Base-by-base conservation (phyloP, 192 early-diverging fungal genomes). In the Umbelopsis isabellina region DNA sequence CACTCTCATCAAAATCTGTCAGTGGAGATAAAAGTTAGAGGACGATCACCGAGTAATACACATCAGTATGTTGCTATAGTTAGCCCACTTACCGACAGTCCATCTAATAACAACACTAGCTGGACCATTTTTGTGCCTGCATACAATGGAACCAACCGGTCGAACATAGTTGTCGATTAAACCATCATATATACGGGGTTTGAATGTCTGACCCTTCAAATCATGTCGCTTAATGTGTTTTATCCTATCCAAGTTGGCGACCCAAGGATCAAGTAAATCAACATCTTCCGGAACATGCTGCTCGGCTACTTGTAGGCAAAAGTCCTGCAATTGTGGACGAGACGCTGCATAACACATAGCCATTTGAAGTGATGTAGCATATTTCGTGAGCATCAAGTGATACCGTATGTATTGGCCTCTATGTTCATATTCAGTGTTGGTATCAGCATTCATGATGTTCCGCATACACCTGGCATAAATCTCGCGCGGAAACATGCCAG, bases 381-480 rank as follows among this genome's bases (percentile, higher is more conserved):
- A 61, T 33, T 25, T 61, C 2, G 55, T 61, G 30, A 61, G 25
- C 55, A 61, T 61, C 27, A 61, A 35, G 6, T n/a, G 21, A 18
- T 35, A 15, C 9, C 55, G 55, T 16, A 61, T 61, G 13, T 61
- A 61, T 27, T 61, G 27, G 4, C 37, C 30, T 6, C 55, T 25
- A n/a, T 30, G 15, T 4, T n/a, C 16, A 33, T 37, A n/a, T 61
- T 61, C 9, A 18, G 27, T 61, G 18, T 61, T 61, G 21, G 33
- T 25, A n/a, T 61, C 55, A 35, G 55, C 55, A n/a, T 35, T 61
- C 13, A 61, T 61, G 30, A 61, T 61, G 30, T 61, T 61, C 5
- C 55, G 55, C 55, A 61, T 61, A 35, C 55, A 61, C 5, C 55
- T 10, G 4, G 55, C 55, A 61, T 61, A 61, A 27, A 61, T 35